Conservation (phyloP, 495 filamentous ascomycete genomes). For the Hypoxylon fragiforme region DNA sequence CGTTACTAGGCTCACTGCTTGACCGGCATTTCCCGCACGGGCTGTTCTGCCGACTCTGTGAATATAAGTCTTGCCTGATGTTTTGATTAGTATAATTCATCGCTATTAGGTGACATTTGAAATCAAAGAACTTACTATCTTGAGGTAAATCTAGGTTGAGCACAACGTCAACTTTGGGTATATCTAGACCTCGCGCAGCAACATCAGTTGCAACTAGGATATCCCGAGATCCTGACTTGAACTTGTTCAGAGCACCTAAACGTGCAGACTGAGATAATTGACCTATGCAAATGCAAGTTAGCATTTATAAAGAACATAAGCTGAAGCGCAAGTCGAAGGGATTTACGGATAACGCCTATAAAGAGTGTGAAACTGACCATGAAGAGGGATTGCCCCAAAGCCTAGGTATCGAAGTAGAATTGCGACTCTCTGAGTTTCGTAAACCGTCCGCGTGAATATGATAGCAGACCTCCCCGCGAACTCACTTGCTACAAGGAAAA, state of each 20-base stretch:
- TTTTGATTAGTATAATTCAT: conserved; percentile 4
- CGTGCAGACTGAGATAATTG: conserved; percentile 78
- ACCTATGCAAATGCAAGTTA: conserved; percentile 11
- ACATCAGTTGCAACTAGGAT: conserved; percentile 97
- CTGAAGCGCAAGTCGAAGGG: neutral
- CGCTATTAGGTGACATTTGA: too few species aligned
- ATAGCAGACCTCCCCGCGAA: conserved; percentile 81
- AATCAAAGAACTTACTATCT: conserved; percentile 54
- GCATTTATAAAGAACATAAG: neutral
- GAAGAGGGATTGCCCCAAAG: conserved; percentile 85
- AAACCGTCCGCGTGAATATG: conserved; percentile 90
- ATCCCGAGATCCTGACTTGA: conserved; percentile 71
- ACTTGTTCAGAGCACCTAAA: conserved; percentile 84
- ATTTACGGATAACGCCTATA: neutral
- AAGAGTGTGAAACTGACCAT: conserved; percentile 61
- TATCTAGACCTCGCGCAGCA: conserved; percentile 91
- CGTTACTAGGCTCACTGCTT: conserved; percentile 77
- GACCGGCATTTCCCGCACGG: conserved; percentile 83
- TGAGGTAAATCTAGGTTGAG: conserved; percentile 83
- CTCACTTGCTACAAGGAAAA: conserved; percentile 77
- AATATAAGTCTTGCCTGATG: conserved; percentile 78
- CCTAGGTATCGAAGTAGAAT: conserved; percentile 76
- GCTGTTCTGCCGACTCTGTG: conserved; percentile 95
- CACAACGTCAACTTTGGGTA: conserved; percentile 86
- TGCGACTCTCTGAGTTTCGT: conserved; percentile 82